Percentiles rank a stretch among this genome's conserved stretches.
Conservation (phyloP, 352 stramenopile species). For the Phytophthora multivora region DNA sequence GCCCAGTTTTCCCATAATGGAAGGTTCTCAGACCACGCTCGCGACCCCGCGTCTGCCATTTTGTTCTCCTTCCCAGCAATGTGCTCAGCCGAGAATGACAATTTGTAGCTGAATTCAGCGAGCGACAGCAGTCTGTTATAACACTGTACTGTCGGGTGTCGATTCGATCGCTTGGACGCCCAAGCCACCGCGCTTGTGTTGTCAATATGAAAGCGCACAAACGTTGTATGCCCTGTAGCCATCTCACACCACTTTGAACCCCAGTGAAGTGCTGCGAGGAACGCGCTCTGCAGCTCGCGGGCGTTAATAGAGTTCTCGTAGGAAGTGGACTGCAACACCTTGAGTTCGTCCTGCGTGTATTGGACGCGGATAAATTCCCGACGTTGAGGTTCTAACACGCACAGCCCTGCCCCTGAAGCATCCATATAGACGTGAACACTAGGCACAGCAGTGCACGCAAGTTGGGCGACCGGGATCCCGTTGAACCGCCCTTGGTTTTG, state of each 20-base stretch:
- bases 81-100: constrained; percentile 20
- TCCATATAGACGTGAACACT: constrained; percentile 27
- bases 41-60: constrained; percentile 17
- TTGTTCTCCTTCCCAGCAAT: constrained; percentile 22
- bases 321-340: background rate
- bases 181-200: constrained; percentile 21
- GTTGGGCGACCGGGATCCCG: constrained; percentile 7
- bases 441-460: background rate
- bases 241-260: background rate
- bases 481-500: background rate
- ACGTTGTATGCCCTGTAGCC: background rate
- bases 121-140: constrained; percentile 24
- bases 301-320: constrained; percentile 22
- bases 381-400: constrained; percentile 19
- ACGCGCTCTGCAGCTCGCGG: constrained; percentile 19
- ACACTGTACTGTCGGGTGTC: background rate
- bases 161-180: background rate
- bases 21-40: constrained; percentile 3
- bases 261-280: constrained; percentile 16
- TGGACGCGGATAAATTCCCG: no score
- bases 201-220: constrained; percentile 23
- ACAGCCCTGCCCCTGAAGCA: constrained; percentile 15
- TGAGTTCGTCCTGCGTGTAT: no score
- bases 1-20: constrained; percentile 6
- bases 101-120: constrained; percentile 16